Base-by-base conservation (phyloP, 148 eudicot species). In the Spergularia marina region DNA sequence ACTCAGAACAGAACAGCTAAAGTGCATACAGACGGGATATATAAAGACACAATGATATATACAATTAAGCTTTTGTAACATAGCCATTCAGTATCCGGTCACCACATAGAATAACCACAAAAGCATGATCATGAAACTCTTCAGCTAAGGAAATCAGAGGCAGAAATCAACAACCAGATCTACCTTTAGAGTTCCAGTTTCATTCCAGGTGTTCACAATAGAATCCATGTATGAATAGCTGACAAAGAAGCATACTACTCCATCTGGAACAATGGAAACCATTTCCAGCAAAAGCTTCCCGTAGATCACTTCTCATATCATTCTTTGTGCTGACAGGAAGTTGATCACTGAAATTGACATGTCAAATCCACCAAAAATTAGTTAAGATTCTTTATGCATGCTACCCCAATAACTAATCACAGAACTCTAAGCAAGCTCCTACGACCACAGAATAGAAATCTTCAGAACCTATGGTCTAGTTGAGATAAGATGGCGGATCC, bases 141-240 rank as follows among this genome's bases (percentile, higher is more conserved):
- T 68, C 7, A 68, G 72, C 57, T 51, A 21, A 52, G 39, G 34
- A 21, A 52, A 52, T 52, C 12, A 14, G 21, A 52, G 57, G 40
- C 41, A 68, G 41, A 68, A 21, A 18, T 51, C 68, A 25, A 53
- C n/a, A 25, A 25, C 53, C 41, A 71, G 56, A 44, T 41, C 55
- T 75, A 92, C 99, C 98, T 92, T 95, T 65, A 95, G 73, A 76
- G 89, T 92, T 65, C 96, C 98, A 55, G 90, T 85, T 80, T 95
- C 97, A 82, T 95, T 91, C 99, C 99, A 95, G 68, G 98, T 92
- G 82, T 92, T 95, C 72, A 95, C 91, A 69, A 95, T 95, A 60
- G 90, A 88, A 86, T 95, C 99, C 99, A 95, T 95, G 79, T 95
- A 95, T 0, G 99, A 95, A 82, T 95, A 95, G 80, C 99, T 95